Base-by-base conservation (phyloP, 1,284 basidiomycete genomes). In the Boletus sp. region DNA sequence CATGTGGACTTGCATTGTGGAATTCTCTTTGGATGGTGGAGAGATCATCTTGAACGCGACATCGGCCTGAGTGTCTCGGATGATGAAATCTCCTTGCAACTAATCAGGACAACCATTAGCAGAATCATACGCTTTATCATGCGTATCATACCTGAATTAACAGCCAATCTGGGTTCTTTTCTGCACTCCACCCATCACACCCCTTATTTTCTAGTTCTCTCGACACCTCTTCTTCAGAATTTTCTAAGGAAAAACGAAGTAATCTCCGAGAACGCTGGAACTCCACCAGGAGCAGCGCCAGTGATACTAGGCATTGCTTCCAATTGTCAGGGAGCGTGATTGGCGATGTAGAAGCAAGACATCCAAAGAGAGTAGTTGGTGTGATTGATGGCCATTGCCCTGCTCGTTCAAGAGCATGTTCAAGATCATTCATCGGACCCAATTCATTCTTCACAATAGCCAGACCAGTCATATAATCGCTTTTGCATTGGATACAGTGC, bases 11-110 rank as follows among this genome's bases (percentile, higher is more conserved):
- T 58, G 56, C 31, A 58, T 44, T 1, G 44, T 51, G 2, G 51
- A 46, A 7, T 58, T 58, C 11, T n/a, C 1, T 0, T 40, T 44
- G 0, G 69, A 73, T 16, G 28, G 30, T 7, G 83, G 83, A 0
- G 63, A 60, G 10, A 82, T 81, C 81, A 85, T 84, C 49, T 83
- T 74, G 25, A 65, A 52, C 1, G 82, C 78, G 11, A 81, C 69
- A 1, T 68, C 56, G 10, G 69, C 65, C 61, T 84, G 83, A 17
- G 79, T 47, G 2, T 71, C 63, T 6, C 83, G 77, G 16, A 74
- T 70, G 3, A 74, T 60, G 54, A 84, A 76, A 51, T 81, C 72
- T 5, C 71, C 71, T 50, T 83, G 79, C 17, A 83, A 70, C 80
- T 83, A n/a, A n/a, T n/a, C n/a, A n/a, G n/a, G n/a, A n/a, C n/a